Evolutionary conservation across 1,284 basidiomycete species (phyloP).

Genomic region (Rhodotorula mucilaginosa): DNA sequence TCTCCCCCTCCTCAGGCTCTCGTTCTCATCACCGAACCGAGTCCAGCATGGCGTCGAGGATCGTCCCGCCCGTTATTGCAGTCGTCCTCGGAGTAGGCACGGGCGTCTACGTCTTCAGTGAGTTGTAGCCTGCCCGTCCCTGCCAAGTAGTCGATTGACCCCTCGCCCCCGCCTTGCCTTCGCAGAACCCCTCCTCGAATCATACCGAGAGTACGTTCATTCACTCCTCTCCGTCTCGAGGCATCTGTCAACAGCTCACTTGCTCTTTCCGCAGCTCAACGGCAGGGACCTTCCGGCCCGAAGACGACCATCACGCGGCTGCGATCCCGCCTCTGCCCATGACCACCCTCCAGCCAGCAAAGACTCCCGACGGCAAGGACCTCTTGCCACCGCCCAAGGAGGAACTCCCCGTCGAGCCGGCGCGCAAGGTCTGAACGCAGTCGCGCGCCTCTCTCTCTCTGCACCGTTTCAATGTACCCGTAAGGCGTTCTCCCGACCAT

Average conservation of each 20-base stretch:
- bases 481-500: not conserved
- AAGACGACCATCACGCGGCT: constrained; percentile 38
- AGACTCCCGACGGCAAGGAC: constrained; percentile 26
- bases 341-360: constrained; percentile 27
- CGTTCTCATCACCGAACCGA: not conserved
- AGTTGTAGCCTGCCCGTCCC: not conserved
- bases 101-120: constrained; percentile 37
- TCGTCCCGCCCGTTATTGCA: constrained; percentile 26
- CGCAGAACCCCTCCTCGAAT: constrained; percentile 37
- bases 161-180: not conserved
- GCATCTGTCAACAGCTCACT: not conserved
- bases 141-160: no score
- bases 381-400: constrained; percentile 15
- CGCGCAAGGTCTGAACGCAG: not conserved
- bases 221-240: not conserved
- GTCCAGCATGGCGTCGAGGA: constrained; percentile 8
- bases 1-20: not conserved
- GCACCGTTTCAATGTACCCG: no score
- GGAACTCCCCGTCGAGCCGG: constrained; percentile 1
- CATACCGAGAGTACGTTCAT: constrained; percentile 22
- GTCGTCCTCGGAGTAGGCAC: constrained; percentile 25
- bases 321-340: constrained; percentile 31
- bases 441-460: not conserved
- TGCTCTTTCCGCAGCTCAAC: constrained; percentile 27
- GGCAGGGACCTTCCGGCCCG: constrained; percentile 30